Base-by-base conservation (phyloP, 306 rosid genomes). In the Crataegus laevigata region DNA sequence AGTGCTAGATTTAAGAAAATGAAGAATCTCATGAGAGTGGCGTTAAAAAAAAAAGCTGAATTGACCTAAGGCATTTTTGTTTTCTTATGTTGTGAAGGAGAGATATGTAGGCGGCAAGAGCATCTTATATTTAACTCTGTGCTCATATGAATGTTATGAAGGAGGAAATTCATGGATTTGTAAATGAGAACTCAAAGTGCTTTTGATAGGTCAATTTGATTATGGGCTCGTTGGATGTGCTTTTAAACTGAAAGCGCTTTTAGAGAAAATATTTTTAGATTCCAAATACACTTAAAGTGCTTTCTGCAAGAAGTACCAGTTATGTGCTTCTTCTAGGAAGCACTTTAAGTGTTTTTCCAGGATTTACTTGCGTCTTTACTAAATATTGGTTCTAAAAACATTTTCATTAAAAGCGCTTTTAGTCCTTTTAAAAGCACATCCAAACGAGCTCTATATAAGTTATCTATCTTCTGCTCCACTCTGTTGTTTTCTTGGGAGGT, bases 161-260 rank as follows among this genome's bases (percentile, higher is more conserved):
- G 32, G 64, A 28, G 12, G 11, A 24, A 36, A 14, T 11, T 77
- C 59, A 63, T 40, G 40, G 30, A 36, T 51, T 71, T 59, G 42
- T 28, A 19, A 61, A 68, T 66, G n/a, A 50, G 55, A 54, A 38
- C 18, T 30, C 14, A 32, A 29, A 34, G 1, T 38, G 72, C 25
- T 59, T 78, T 18, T 57, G 24, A 62, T 47, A 50, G 64, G 69
- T 55, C 43, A 18, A 57, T 58, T 74, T 79, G 45, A 12, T 75
- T 70, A 24, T n/a, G n/a, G n/a, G n/a, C n/a, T n/a, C n/a, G n/a
- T n/a, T n/a, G n/a, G n/a, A n/a, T n/a, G n/a, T n/a, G n/a, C n/a
- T n/a, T n/a, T n/a, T n/a, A n/a, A n/a, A n/a, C n/a, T n/a, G n/a
- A n/a, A n/a, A n/a, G n/a, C n/a, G n/a, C n/a, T n/a, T n/a, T n/a